phyloP scores from a whole-genome alignment of 176 grass and related monocot species.

The Paspalum vaginatum region DNA sequence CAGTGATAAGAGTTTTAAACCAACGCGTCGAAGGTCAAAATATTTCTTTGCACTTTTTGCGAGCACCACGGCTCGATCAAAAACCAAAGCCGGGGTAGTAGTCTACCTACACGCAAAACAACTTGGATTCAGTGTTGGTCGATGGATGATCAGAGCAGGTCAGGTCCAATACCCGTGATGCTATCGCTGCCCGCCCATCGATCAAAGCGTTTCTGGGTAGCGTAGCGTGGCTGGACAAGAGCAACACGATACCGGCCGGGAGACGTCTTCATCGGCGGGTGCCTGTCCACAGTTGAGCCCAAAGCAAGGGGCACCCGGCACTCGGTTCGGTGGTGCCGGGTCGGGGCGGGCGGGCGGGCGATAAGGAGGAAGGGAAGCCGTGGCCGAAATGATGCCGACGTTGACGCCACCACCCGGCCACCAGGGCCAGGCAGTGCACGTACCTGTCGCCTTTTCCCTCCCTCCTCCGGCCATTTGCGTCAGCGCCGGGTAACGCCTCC shows the following conservation, averaged over 20 bases:
- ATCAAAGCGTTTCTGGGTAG: background rate
- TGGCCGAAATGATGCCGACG: slow-evolving; percentile 29
- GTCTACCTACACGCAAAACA: background rate
- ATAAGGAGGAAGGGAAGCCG: background rate
- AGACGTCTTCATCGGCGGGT: slow-evolving; percentile 15
- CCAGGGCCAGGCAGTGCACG: background rate
- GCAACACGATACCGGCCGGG: background rate
- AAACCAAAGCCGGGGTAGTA: background rate
- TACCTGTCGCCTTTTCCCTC: background rate
- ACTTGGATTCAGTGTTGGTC: background rate
- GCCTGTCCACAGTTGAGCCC: background rate
- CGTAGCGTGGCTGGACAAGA: background rate
- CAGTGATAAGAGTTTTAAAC: background rate
- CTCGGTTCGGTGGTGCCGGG: background rate
- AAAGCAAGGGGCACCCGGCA: slow-evolving; percentile 30
- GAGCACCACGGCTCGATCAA: background rate
- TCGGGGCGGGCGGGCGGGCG: background rate
- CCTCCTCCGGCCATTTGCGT: slow-evolving; percentile 2
- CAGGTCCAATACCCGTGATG: slow-evolving; percentile 4
- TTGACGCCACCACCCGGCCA: slow-evolving; percentile 31
- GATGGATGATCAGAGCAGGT: background rate
- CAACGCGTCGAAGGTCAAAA: background rate
- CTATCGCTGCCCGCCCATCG: background rate
- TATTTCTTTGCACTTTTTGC: background rate
- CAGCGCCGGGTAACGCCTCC: slow-evolving; percentile 19